Evolutionary conservation across 495 filamentous ascomycete species (phyloP).

Genomic region (Aspergillus heteromorphus): DNA sequence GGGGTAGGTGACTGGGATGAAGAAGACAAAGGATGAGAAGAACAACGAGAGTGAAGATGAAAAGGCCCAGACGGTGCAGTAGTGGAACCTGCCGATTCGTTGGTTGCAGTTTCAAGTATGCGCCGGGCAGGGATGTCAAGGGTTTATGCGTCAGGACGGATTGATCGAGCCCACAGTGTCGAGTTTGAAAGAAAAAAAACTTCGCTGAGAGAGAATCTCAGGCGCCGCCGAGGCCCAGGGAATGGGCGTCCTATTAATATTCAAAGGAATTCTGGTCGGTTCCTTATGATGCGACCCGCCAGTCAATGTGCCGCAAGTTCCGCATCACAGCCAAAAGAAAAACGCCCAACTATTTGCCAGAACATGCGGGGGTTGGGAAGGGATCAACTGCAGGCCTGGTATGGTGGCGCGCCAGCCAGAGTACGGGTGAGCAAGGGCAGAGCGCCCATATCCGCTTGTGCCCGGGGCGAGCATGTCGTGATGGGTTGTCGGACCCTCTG

Average conservation of each 20-base stretch:
- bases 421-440: slow-evolving; percentile 8
- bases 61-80: slow-evolving; percentile 1
- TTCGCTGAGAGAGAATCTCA: background rate
- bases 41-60: slow-evolving; percentile 1
- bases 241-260: background rate
- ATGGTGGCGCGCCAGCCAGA: slow-evolving; percentile 11
- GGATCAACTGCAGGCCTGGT: slow-evolving; percentile 8
- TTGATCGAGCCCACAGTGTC: background rate
- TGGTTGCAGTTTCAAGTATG: slow-evolving; percentile 1
- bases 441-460: background rate
- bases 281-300: background rate
- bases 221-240: background rate
- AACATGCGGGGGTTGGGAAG: slow-evolving; percentile 1
- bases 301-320: background rate
- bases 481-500: slow-evolving; percentile 5
- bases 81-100: background rate
- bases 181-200: background rate
- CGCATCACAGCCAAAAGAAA: slow-evolving; percentile 1
- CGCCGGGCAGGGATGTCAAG: slow-evolving; percentile 1
- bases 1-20: background rate
- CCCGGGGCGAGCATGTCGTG: background rate
- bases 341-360: background rate
- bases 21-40: background rate
- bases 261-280: background rate
- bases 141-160: background rate